phyloP scores from a whole-genome alignment of 2,329 filamentous ascomycete species.

The Didymella pomorum region DNA sequence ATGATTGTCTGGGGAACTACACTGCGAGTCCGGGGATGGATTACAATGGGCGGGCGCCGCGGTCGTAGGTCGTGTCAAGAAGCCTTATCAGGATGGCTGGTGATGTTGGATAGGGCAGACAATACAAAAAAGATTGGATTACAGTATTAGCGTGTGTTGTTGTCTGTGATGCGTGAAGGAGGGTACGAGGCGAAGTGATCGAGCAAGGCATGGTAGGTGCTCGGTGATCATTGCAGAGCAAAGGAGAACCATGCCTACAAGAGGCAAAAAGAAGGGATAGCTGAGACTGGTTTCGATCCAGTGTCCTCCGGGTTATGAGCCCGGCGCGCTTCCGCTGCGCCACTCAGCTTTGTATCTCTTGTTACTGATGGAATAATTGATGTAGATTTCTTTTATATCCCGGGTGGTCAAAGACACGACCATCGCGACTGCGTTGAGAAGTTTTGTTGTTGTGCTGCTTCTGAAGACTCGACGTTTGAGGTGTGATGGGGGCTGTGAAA shows the following conservation, averaged over 20 bases:
- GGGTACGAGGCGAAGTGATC: too few relatives aligned
- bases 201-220: too few relatives aligned
- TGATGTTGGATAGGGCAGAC: too few relatives aligned
- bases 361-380: neutral
- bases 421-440: too few relatives aligned
- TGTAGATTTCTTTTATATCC: too few relatives aligned
- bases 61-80: constrained; percentile 2
- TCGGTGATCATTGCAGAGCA: too few relatives aligned
- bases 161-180: neutral
- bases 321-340: constrained; percentile 46
- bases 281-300: constrained; percentile 36
- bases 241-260: too few relatives aligned
- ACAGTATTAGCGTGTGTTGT: too few relatives aligned
- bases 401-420: too few relatives aligned
- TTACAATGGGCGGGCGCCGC: constrained; percentile 42
- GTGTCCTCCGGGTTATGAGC: constrained; percentile 46
- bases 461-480: neutral
- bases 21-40: constrained; percentile 33
- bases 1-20: constrained; percentile 44
- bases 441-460: too few relatives aligned
- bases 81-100: too few relatives aligned
- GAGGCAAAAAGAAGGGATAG: constrained; percentile 21
- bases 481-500: constrained; percentile 1
- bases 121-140: too few relatives aligned
- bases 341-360: constrained; percentile 29